A percentile compares a stretch with the other conserved stretches of the same genome.
Conservation (phyloP, 495 filamentous ascomycete species). For the Xylaria venustula region DNA sequence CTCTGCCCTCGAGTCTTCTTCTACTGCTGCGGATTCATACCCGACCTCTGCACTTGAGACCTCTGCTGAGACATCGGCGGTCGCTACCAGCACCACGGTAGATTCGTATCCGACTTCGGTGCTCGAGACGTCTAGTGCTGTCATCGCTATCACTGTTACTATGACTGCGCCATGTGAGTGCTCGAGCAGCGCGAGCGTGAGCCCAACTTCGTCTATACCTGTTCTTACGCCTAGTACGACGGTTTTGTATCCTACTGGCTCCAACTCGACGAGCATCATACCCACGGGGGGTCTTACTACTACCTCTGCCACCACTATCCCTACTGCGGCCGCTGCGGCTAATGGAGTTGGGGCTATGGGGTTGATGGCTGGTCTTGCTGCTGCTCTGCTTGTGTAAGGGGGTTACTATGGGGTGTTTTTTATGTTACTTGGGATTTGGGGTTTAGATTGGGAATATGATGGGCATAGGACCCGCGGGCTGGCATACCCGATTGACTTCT, state of each 20-base stretch:
- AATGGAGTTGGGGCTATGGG: slow-evolving; percentile 26
- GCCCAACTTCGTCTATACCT: not conserved
- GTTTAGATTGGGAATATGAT: not conserved
- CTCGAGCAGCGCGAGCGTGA: not conserved
- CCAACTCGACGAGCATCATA: slow-evolving; percentile 18
- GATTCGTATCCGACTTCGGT: not conserved
- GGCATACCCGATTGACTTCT: not conserved
- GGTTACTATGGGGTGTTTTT: not conserved
- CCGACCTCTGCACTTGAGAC: no score
- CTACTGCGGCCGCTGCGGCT: slow-evolving; percentile 35
- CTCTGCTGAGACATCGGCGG: no score
- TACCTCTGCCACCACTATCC: slow-evolving; percentile 20
- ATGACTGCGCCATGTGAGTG: slow-evolving; percentile 22
- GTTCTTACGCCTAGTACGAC: not conserved
- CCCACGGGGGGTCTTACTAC: slow-evolving; percentile 19
- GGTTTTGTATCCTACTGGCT: slow-evolving; percentile 5
- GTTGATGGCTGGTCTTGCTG: slow-evolving; percentile 30
- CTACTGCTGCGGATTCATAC: no score
- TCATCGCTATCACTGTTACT: slow-evolving; percentile 15
- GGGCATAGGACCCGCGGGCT: not conserved
- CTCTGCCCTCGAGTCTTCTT: not conserved
- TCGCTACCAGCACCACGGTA: slow-evolving; percentile 6
- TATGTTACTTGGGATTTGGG: not conserved
- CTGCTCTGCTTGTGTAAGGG: slow-evolving; percentile 15
- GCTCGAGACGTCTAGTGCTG: not conserved